These are phyloP conservation scores for Fomes fomentarius DNA, from an alignment of 1,284 basidiomycete species.

Conservation along the genomic window DNA sequence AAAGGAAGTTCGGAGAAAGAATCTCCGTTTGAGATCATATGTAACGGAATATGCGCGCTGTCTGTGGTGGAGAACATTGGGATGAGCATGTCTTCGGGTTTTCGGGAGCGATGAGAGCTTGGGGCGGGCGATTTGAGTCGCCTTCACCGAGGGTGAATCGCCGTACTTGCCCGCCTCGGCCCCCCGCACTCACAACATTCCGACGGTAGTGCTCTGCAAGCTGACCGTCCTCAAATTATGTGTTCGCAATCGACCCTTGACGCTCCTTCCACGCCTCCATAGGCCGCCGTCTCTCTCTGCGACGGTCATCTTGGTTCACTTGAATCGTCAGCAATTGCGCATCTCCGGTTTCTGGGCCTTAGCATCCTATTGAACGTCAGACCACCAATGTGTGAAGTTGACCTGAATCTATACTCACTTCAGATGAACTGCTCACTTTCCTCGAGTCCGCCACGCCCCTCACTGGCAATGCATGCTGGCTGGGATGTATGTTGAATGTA, in stretches of 20 bases:
- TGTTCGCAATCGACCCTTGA: slow-evolving; percentile 27
- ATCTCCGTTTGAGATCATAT: slow-evolving; percentile 11
- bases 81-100: no score
- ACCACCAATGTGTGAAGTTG: background rate
- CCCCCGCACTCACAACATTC: slow-evolving; percentile 28
- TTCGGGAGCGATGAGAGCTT: no score
- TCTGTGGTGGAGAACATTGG: slow-evolving; percentile 17
- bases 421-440: background rate
- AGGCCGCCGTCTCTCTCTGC: slow-evolving; percentile 26
- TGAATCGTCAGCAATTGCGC: no score
- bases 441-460: background rate
- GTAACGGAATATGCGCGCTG: slow-evolving; percentile 31
- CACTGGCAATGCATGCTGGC: no score
- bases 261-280: slow-evolving; percentile 28
- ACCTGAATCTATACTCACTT: background rate
- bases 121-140: no score
- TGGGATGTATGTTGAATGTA: no score
- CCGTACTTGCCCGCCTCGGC: no score
- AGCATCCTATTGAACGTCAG: background rate
- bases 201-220: slow-evolving; percentile 26
- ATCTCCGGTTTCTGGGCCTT: slow-evolving; percentile 11
- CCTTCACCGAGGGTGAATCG: no score
- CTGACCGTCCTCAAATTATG: slow-evolving; percentile 28
- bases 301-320: slow-evolving; percentile 20
- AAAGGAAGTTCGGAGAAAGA: no score